Evolutionary conservation across 768 basidiomycete genomes (phyloP), one percentile per base, ranked within the genome.

Genomic region (Macrocybe gigantea): DNA sequence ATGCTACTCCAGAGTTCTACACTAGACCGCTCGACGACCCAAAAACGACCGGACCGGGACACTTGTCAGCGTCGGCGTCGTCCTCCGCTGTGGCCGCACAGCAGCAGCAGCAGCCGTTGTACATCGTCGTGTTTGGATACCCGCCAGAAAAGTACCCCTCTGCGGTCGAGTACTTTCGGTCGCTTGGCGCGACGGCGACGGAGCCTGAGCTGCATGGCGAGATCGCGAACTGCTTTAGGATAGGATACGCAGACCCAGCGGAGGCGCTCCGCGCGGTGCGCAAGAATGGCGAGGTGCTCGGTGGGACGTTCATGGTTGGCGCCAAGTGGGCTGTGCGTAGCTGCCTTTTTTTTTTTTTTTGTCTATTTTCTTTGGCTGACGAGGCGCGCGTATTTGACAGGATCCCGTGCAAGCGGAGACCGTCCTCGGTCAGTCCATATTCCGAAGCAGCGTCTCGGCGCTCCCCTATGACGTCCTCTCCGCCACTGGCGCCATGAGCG

Each of bases 81-180:
- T 31, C 50, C 49, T 50, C 61, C 58, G 35, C 47, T 68, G 31
- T 30, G 3, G 38, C 62, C 40, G 49, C 65, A n/a, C 50, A 51
- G 10, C 40, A 33, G 5, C 34, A 37, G 5, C 49, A 42, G 15
- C 49, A 62, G 37, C 50, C 68, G 5, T 42, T 77, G 30, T 85
- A 84, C 57, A 72, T 94, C 33, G 72, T 92, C 57, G 81, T 94
- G 44, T 94, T 91, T 51, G 92, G 92, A n/a, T 94, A 92, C 60
- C 90, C 92, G 5, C 70, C 80, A 32, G 87, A 92, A 63, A 82
- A 82, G 58, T 87, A 85, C 61, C 80, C 77, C 45, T 60, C 82
- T 11, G 81, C 85, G 0, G 79, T 78, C 11, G 85, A 86, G 56
- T 86, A 86, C 62, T 86, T 90, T 70, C 77, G 75, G 54, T 80